Evolutionary conservation across 2,329 filamentous ascomycete genomes (phyloP).

Genomic region (Nothomitra cinnamomea): DNA sequence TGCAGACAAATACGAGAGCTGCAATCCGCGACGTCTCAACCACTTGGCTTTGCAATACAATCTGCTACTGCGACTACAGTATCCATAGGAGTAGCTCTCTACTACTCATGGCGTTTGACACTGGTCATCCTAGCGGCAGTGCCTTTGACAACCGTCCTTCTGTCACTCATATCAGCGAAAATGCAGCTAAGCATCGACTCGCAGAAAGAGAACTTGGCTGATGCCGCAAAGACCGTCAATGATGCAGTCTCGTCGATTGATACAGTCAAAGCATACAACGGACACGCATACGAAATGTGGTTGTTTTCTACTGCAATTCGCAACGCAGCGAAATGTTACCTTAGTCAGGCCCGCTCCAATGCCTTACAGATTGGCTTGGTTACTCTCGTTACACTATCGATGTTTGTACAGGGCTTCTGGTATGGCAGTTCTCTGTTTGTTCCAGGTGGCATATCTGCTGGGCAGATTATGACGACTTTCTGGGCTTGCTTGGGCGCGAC

Average conservation of each 20-base stretch:
- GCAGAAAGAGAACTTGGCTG: constrained; percentile 50
- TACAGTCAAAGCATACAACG: constrained; percentile 73
- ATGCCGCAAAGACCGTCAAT: constrained; percentile 54
- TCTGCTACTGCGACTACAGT: constrained; percentile 46
- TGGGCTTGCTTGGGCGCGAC: constrained; percentile 65
- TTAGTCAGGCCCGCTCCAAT: constrained; percentile 49
- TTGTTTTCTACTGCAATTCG: constrained; percentile 44
- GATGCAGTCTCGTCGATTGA: constrained; percentile 61
- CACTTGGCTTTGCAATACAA: constrained; percentile 52
- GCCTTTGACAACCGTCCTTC: constrained; percentile 45
- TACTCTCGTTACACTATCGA: constrained; percentile 53
- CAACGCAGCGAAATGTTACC: constrained; percentile 44
- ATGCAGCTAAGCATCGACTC: constrained; percentile 48
- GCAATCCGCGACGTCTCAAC: constrained; percentile 63
- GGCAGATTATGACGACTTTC: constrained; percentile 65
- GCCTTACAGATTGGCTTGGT: constrained; percentile 57
- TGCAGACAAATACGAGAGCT: constrained; percentile 67
- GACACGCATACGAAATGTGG: constrained; percentile 48
- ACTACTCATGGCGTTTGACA: constrained; percentile 69
- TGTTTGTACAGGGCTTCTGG: constrained; percentile 86
- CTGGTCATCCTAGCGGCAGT: constrained; percentile 59
- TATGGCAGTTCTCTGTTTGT: constrained; percentile 59
- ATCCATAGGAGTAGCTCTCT: constrained; percentile 55
- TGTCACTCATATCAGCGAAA: constrained; percentile 41
- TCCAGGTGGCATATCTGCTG: constrained; percentile 38